Evolutionary conservation across 108 stramenopile species (phyloP), one percentile per base, ranked within the genome.

Genomic region (Skeletonema tropicum): DNA sequence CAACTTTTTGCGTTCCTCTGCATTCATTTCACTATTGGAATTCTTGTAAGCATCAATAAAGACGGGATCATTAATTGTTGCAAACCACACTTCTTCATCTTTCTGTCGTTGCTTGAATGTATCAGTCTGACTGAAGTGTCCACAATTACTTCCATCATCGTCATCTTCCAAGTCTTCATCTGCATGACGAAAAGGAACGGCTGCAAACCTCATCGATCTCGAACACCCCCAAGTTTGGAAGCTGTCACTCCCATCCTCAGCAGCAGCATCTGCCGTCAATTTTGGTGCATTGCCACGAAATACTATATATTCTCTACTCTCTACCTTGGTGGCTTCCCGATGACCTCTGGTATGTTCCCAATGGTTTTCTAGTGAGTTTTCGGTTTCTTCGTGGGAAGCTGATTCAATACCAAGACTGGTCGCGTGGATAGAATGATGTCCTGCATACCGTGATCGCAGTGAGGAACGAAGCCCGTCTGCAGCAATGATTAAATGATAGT

Each of bases 171-270:
- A n/a, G 41, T 67, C 55, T 25, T 74, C 70, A 30, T 21, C 60
- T 6, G 79, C 84, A 69, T 76, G 86, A 17, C 60, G 66, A 84
- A 96, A 87, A 3, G 88, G 89, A 25, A 96, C 94, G 0, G 90
- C 89, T 3, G 94, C 94, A 91, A 96, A 96, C 12, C 94, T 73
- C 94, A 93, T 93, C 35, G 73, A 83, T 29, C 70, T 58, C 10
- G 86, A 75, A 61, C 86, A 86, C 17, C 94, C 94, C 94, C 94
- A 95, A 5, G 91, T 95, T 68, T 95, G 94, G 66, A 95, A 95
- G 67, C 88, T 87, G 8, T 67, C 63, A 45, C 79, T 80, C 15
- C 83, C 88, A 66, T 86, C 63, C 13, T 86, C 77, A 31, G 69
- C 84, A 26, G 73, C 70, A 17, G 23, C 38, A 23, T 76, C 70